A percentile compares a stretch with the other conserved stretches of the same genome.
Conservation (phyloP, 1,139 yeast species). For the Dujonia santamariae region DNA sequence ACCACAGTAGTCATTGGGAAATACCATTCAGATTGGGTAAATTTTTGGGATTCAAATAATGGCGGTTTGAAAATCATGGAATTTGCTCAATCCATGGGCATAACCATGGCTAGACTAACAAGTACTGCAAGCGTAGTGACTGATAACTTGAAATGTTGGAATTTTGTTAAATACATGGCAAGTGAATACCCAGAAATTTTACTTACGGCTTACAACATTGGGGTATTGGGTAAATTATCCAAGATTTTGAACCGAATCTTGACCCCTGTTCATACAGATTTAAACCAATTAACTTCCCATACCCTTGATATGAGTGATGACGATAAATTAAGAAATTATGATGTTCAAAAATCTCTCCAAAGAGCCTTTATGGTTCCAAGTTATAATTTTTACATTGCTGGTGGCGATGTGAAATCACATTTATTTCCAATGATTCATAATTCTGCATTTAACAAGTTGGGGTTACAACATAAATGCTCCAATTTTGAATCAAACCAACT, state of each 20-base stretch:
- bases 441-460: slow-evolving; percentile 9
- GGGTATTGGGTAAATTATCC: slow-evolving; percentile 11
- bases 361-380: slow-evolving; percentile 11
- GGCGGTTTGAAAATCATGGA: slow-evolving; percentile 10
- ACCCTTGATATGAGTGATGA: neutral
- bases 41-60: slow-evolving; percentile 12
- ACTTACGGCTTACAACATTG: slow-evolving; percentile 11
- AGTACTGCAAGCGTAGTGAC: slow-evolving; percentile 8
- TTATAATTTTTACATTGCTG: slow-evolving; percentile 10
- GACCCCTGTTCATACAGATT: slow-evolving; percentile 11
- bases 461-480: slow-evolving; percentile 10
- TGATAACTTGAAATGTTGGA: slow-evolving; percentile 12
- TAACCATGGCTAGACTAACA: slow-evolving; percentile 9
- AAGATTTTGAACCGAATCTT: slow-evolving; percentile 10
- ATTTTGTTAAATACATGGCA: slow-evolving; percentile 7
- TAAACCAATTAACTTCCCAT: neutral
- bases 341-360: slow-evolving; percentile 10
- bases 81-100: slow-evolving; percentile 9
- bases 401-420: slow-evolving; percentile 7
- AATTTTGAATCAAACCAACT: slow-evolving; percentile 9
- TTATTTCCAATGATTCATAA: slow-evolving; percentile 12
- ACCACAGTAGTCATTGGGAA: slow-evolving; percentile 12
- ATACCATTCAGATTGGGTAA: slow-evolving; percentile 8
- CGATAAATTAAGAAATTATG: slow-evolving; percentile 7
- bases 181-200: slow-evolving; percentile 9